A percentile compares a stretch with the other conserved stretches of the same genome.
Evolutionary conservation across 139 green algal species (phyloP).

Genomic region (Ostreobium quekettii): DNA sequence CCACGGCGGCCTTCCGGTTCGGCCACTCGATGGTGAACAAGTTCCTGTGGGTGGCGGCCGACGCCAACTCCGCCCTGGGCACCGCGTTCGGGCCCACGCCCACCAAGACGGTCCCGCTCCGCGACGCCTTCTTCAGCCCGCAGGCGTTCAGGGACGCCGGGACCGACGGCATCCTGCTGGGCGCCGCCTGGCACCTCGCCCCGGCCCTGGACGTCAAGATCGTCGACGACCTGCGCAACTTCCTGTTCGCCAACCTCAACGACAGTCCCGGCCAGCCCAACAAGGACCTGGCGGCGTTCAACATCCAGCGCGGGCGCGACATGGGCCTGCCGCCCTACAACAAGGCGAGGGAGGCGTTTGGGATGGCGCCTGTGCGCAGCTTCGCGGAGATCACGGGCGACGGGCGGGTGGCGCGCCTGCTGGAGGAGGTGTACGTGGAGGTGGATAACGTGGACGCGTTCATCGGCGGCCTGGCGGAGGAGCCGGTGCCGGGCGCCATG

Average conservation of each 20-base stretch:
- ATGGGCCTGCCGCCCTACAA: slow-evolving; percentile 15
- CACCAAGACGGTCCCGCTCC: background rate
- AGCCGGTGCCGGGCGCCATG: background rate
- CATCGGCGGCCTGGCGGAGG: slow-evolving; percentile 8
- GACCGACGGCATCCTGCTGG: background rate
- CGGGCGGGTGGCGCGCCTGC: background rate
- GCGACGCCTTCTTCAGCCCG: slow-evolving; percentile 14
- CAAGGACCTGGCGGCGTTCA: slow-evolving; percentile 6
- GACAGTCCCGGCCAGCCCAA: background rate
- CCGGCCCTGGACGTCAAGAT: slow-evolving; percentile 3
- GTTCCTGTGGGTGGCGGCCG: too few relatives aligned
- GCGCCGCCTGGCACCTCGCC: background rate
- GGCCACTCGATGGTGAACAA: slow-evolving; percentile 13
- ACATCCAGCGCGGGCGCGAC: slow-evolving; percentile 10
- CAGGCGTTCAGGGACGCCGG: background rate
- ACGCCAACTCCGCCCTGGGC: too few relatives aligned
- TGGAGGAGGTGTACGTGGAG: background rate
- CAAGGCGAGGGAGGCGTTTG: background rate
- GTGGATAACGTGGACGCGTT: slow-evolving; percentile 12
- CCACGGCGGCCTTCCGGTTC: slow-evolving; percentile 14
- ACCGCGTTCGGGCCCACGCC: background rate
- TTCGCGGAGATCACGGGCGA: slow-evolving; percentile 5
- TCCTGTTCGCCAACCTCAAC: slow-evolving; percentile 5
- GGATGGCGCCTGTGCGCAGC: background rate
- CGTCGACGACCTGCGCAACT: slow-evolving; percentile 14